Conservation (phyloP, 768 basidiomycete species). For the Rickenella mellea region DNA sequence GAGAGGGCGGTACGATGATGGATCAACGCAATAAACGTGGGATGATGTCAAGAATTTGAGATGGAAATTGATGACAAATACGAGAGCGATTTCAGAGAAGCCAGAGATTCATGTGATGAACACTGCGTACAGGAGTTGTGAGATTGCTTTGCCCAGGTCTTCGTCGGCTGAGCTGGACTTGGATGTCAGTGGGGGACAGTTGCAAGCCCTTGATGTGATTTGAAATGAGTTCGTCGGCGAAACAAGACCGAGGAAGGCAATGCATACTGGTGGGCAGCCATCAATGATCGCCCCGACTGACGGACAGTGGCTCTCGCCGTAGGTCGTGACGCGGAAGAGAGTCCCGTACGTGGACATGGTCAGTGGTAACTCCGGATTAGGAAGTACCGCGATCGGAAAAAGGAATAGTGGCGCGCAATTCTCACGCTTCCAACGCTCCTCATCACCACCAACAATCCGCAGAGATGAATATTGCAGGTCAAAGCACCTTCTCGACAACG, state of each 20-base stretch:
- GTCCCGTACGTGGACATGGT: constrained; percentile 90
- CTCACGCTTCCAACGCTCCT: neutral
- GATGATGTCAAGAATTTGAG: no score
- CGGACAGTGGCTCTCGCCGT: constrained; percentile 94
- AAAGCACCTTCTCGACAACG: no score
- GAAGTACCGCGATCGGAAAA: no score
- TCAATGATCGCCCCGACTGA: constrained; percentile 97
- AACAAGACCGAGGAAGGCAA: neutral
- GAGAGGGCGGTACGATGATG: no score
- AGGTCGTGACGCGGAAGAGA: constrained; percentile 91
- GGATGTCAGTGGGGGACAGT: constrained; percentile 76
- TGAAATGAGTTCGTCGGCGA: no score
- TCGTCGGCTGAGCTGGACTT: constrained; percentile 82
- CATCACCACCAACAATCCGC: no score
- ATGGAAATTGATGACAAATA: no score
- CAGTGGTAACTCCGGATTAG: neutral
- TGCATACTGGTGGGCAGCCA: constrained; percentile 86
- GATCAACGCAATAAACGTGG: no score
- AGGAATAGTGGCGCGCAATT: neutral
- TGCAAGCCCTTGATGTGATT: constrained; percentile 87
- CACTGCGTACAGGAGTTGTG: constrained; percentile 74
- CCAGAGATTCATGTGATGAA: constrained; percentile 2
- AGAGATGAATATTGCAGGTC: no score
- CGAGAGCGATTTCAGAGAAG: no score
- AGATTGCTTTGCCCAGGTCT: constrained; percentile 94